These are phyloP conservation scores for Gonapodya prolifera DNA, from an alignment of 192 early-diverging fungal genomes.

Conservation along the genomic window DNA sequence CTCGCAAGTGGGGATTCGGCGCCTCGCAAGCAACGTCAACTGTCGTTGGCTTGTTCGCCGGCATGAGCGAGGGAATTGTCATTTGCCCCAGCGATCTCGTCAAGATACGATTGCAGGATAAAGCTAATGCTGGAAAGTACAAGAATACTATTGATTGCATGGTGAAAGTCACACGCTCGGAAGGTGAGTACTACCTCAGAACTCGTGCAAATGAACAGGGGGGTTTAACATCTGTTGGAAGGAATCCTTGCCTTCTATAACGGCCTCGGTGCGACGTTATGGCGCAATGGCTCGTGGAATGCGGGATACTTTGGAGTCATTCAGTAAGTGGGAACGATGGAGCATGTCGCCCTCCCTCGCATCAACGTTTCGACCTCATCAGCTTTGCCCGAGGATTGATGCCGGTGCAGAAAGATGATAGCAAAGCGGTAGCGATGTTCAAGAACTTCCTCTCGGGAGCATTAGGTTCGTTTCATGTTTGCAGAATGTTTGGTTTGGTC, in stretches of 20 bases:
- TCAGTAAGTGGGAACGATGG: background rate
- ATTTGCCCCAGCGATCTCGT: background rate
- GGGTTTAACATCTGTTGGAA: background rate
- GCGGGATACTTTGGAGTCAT: background rate
- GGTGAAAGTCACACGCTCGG: background rate
- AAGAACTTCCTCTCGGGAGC: slow-evolving; percentile 1
- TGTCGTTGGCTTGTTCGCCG: background rate
- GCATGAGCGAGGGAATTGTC: background rate
- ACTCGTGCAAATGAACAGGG: no score
- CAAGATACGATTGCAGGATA: background rate
- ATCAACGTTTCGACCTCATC: background rate
- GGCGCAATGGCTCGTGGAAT: background rate
- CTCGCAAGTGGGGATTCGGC: background rate
- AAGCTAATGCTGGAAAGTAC: background rate
- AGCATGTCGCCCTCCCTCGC: no score
- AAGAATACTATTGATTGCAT: background rate
- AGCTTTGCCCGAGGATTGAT: background rate
- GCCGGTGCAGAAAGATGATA: background rate
- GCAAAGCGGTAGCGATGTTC: background rate
- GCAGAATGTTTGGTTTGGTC: background rate
- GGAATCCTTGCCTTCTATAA: background rate
- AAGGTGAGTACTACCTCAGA: no score
- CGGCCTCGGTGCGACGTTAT: background rate
- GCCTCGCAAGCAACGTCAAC: background rate
- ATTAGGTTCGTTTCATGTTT: background rate